Base-by-base conservation (phyloP, 441 rosid species). In the Populus hybrid region DNA sequence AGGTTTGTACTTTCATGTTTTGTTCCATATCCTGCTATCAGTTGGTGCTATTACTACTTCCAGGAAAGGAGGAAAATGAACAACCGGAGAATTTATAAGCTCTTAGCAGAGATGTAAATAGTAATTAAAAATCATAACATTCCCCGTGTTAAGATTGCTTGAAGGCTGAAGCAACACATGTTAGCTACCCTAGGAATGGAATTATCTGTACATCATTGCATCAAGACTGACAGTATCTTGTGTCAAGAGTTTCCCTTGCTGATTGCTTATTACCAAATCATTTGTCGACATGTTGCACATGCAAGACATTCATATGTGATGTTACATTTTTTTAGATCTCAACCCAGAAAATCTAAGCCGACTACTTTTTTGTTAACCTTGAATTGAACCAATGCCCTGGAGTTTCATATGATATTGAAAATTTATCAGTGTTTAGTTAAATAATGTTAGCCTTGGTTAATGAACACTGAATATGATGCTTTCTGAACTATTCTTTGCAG, bases 401-500 rank as follows among this genome's bases (percentile, higher is more conserved):
- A 6, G 18, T 64, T 73, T 78, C 67, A 72, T 12, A 23, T 53
- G 20, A 38, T 2, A 35, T 33, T 69, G 68, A 45, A 24, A 31
- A 4, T 53, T 72, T 35, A 38, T 59, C 69, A 68, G 2, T 67
- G 23, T 29, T 38, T 65, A 33, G 64, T 59, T 8, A 36, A 31
- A 67, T 40, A 72, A 72, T 35, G 53, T 35, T 38, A 64, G 38
- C 38, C 56, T 73, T 4, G 59, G 18, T 40, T 28, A 65, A 20
- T 63, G 28, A 20, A 18, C 16, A 5, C 50, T 6, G 42, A 63
- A 73, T 76, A 9, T 77, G 78, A 81, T 68, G 26, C 26, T 40
- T 83, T 45, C 6, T 74, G 61, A 61, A 73, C 59, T 64, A 61
- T 42, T 77, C 26, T 76, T 53, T 68, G 85, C 86, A 96, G 99